Evolutionary conservation across 139 green algal species (phyloP).

Genomic region (Penium margaritaceum): DNA sequence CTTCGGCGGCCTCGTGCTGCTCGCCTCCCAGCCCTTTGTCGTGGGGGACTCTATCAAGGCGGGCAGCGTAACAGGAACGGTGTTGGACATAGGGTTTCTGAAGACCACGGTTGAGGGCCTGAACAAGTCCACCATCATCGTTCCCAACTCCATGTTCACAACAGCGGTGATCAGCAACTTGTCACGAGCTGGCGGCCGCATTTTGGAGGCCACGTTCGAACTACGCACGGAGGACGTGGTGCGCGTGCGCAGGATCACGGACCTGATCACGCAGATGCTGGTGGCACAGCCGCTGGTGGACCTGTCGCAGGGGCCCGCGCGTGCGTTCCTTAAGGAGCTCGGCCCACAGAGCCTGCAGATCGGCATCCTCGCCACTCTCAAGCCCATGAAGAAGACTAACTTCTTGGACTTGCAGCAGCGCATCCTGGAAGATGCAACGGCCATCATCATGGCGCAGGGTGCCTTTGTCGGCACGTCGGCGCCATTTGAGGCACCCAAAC

Average conservation of each 20-base stretch:
- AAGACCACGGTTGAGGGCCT: not conserved
- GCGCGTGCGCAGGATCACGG: slow-evolving; percentile 5
- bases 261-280: slow-evolving; percentile 4
- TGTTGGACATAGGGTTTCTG: slow-evolving; percentile 2
- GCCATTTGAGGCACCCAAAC: too few species aligned
- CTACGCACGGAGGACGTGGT: slow-evolving; percentile 34
- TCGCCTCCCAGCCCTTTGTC: slow-evolving; percentile 10
- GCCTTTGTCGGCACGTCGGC: not conserved
- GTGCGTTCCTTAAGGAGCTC: slow-evolving; percentile 12
- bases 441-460: not conserved
- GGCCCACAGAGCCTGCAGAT: slow-evolving; percentile 2
- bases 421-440: not conserved
- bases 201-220: slow-evolving; percentile 26
- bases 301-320: not conserved
- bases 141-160: slow-evolving; percentile 14
- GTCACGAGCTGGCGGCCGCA: slow-evolving; percentile 9
- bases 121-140: slow-evolving; percentile 3
- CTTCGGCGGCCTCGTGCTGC: slow-evolving; percentile 24
- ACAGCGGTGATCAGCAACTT: slow-evolving; percentile 25
- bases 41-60: slow-evolving; percentile 25
- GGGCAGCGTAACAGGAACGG: not conserved
- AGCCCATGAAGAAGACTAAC: slow-evolving; percentile 14
- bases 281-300: slow-evolving; percentile 7
- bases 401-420: not conserved
- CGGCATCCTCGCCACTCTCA: not conserved